Percentiles rank a stretch among this genome's conserved stretches.
phyloP scores from a whole-genome alignment of 1,139 yeast species.

The Saccharomyces hybrid region DNA sequence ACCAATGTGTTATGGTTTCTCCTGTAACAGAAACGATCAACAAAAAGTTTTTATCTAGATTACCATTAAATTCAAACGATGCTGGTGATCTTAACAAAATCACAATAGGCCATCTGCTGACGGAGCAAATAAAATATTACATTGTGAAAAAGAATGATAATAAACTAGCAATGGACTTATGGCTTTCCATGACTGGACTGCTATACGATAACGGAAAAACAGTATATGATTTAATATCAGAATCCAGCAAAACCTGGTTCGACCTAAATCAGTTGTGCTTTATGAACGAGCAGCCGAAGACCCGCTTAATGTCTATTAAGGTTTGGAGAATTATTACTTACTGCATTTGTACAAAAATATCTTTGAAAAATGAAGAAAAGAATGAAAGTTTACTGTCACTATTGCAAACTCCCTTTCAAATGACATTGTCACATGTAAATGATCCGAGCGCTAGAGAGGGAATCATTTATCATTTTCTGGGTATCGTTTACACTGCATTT shows the following conservation, averaged over 20 bases:
- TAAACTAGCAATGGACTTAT: conserved; percentile 26
- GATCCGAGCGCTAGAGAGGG: conserved; percentile 2
- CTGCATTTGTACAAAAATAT: conserved; percentile 14
- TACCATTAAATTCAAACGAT: not conserved
- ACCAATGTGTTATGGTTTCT: conserved; percentile 5
- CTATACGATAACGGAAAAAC: conserved; percentile 15
- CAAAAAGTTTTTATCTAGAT: conserved; percentile 1
- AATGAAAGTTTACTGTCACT: conserved; percentile 6
- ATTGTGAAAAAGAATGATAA: conserved; percentile 15
- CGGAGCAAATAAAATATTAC: conserved; percentile 13
- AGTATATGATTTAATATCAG: conserved; percentile 6
- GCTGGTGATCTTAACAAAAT: not conserved
- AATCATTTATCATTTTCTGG: conserved; percentile 11
- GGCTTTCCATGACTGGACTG: conserved; percentile 26
- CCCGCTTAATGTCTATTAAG: conserved; percentile 18
- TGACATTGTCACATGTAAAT: conserved; percentile 3
- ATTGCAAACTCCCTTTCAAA: conserved; percentile 14
- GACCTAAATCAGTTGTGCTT: conserved; percentile 16
- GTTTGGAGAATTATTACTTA: conserved; percentile 26
- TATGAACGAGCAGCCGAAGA: conserved; percentile 7
- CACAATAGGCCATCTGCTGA: conserved; percentile 16
- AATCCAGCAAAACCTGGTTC: conserved; percentile 17
- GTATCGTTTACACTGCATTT: conserved; percentile 12
- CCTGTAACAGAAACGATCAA: conserved; percentile 10
- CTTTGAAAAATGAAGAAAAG: not conserved